Base-by-base conservation (phyloP, 169 alveolate genomes). In the Eimeria tenella region DNA sequence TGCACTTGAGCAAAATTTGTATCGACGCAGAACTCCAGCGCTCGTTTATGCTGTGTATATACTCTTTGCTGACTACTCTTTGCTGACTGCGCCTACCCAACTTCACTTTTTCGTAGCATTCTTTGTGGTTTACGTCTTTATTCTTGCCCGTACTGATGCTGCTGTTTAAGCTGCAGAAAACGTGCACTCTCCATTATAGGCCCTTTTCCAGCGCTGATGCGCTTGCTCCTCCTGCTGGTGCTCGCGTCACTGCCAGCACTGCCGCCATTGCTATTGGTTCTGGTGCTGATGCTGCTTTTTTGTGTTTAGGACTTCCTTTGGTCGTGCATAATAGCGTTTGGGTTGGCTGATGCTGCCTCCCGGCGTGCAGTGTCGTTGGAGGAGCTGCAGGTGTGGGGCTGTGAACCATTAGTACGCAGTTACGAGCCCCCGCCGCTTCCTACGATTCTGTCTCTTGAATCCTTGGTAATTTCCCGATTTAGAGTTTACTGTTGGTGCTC, bases 401-500 rank as follows among this genome's bases (percentile, higher is more conserved):
- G 6, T 21, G 52, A 91, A 49, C 96, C 96, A 10, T 86, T 96
- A 52, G 94, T 90, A 68, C 95, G 90, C 62, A 89, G 86, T 23
- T 96, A 94, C 71, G 83, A 31, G 55, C 94, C 97, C 0, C 97
- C 97, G n/a, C 96, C 94, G 19, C 94, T 95, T 31, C 98, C 98
- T 21, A 88, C 96, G 50, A 96, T 96, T 31, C 77, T 97, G 79
- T 94, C 96, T 62, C 93, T 97, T 9, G 98, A 96, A 70, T 95
- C 95, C 21, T 94, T 97, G 84, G 96, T 94, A 71, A 96, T 97
- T 8, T 97, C 96, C 52, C 86, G 96, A 5, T 97, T 96, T 91
- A 96, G 95, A 49, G 94, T 97, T 31, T 94, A 94, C 42, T 95
- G 96, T 8, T 97, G 98, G 98, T 96, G 98, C 87, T 95, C 97